These are phyloP conservation scores for Voacanga thouarsii DNA, from an alignment of 257 asterid genomes.

Conservation along the genomic window DNA sequence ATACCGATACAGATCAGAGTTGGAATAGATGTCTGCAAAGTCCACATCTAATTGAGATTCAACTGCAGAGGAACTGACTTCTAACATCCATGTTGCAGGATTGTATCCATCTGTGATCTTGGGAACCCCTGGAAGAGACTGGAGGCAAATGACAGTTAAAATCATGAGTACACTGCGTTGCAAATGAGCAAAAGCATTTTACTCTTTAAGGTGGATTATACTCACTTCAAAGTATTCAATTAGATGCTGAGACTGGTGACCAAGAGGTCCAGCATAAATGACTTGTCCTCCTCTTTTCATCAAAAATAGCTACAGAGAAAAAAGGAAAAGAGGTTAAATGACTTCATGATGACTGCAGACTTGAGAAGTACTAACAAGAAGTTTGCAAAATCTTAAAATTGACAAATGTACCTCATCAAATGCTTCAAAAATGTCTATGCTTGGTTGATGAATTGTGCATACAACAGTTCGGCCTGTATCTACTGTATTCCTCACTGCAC, in stretches of 20 bases:
- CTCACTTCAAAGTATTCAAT: constrained; percentile 59
- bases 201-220: background rate
- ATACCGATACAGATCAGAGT: constrained; percentile 52
- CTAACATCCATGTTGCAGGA: constrained; percentile 76
- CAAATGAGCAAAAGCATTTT: background rate
- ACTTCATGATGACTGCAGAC: background rate
- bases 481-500: constrained; percentile 67
- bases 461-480: constrained; percentile 71
- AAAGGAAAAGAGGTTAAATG: background rate
- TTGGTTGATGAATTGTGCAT: constrained; percentile 73
- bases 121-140: constrained; percentile 54
- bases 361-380: background rate
- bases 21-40: constrained; percentile 49
- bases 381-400: background rate
- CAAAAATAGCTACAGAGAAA: constrained; percentile 39
- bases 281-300: constrained; percentile 76
- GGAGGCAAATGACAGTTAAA: background rate
- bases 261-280: constrained; percentile 64
- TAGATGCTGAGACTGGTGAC: constrained; percentile 47
- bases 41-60: constrained; percentile 47
- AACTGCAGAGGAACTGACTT: constrained; percentile 49
- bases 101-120: constrained; percentile 51
- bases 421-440: constrained; percentile 67
- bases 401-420: constrained; percentile 49
- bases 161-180: background rate